Evolutionary conservation across 768 basidiomycete species (phyloP), one percentile per base, ranked within the genome.

Genomic region (Chalciporus pseudorubinellus): DNA sequence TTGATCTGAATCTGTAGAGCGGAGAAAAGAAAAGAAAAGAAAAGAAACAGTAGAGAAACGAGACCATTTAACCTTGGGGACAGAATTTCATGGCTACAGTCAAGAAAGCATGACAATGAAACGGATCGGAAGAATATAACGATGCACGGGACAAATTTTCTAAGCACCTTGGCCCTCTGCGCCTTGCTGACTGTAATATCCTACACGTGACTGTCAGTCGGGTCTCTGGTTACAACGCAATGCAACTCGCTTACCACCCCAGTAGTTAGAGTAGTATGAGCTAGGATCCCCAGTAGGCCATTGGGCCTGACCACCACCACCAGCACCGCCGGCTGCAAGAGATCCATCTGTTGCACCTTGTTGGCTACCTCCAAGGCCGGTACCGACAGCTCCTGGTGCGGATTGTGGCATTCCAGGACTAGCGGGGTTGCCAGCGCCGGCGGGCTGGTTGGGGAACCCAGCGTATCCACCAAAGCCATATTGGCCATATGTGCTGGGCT

Each of bases 161-260:
- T 60, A 69, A 58, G 65, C 69, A 45, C 69, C 69, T 51, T 71
- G 70, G 60, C 87, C 86, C 50, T 77, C 77, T 50, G 75, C 70
- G 57, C 79, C 76, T 70, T 87, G 87, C 69, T 91, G 90, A 46
- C 82, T 81, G 60, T 92, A 92, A 64, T 92, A 92, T 57, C 89
- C 90, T 92, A 47, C 2, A 45, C 56, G 53, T 26, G 18, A 61
- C 44, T 44, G 63, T 53, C 48, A 59, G 53, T 46, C 26, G 14
- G 53, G 46, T 49, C 49, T 24, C 10, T 16, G 44, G 52, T 31
- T 31, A 11, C 11, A 24, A 11, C 16, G 16, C 24, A 31, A 46
- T 19, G 31, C 9, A 48, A 52, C 46, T 40, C 26, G 74, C 84
- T 62, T 53, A 91, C 89, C 87, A 66, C 87, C 85, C 89, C 89